Conservation (phyloP, 257 asterid genomes). For the Solanum rostratum region DNA sequence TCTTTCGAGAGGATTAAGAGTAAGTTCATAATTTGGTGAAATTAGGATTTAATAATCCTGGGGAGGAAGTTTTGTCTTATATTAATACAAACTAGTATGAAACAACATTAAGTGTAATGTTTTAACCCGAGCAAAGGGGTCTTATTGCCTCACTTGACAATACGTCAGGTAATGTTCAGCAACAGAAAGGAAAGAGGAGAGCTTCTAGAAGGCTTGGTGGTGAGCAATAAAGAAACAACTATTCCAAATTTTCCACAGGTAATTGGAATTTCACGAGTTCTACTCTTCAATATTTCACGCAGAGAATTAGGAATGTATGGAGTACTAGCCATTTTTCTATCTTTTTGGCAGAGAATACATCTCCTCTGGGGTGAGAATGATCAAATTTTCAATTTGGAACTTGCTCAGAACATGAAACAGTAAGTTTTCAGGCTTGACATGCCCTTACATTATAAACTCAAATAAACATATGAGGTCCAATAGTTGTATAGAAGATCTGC, state of each 20-base stretch:
- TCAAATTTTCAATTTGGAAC: slow-evolving; percentile 63
- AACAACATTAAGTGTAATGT: neutral
- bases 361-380: slow-evolving; percentile 91
- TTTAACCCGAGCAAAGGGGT: neutral
- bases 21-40: neutral
- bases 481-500: neutral
- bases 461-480: neutral
- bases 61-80: neutral
- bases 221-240: slow-evolving; percentile 57
- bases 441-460: neutral
- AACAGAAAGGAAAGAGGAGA: slow-evolving; percentile 81
- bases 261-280: neutral
- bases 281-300: neutral
- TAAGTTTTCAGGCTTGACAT: slow-evolving; percentile 19
- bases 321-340: neutral
- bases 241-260: slow-evolving; percentile 61
- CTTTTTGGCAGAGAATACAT: slow-evolving; percentile 55
- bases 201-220: slow-evolving; percentile 65
- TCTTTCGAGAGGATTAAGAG: neutral
- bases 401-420: slow-evolving; percentile 75
- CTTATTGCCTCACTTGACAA: neutral
- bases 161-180: slow-evolving; percentile 70
- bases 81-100: neutral
- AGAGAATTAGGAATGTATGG: neutral
- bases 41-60: neutral